Evolutionary conservation across 371 early-diverging fungal genomes (phyloP), one percentile per base, ranked within the genome.

Genomic region (Synchytrium microbalum): DNA sequence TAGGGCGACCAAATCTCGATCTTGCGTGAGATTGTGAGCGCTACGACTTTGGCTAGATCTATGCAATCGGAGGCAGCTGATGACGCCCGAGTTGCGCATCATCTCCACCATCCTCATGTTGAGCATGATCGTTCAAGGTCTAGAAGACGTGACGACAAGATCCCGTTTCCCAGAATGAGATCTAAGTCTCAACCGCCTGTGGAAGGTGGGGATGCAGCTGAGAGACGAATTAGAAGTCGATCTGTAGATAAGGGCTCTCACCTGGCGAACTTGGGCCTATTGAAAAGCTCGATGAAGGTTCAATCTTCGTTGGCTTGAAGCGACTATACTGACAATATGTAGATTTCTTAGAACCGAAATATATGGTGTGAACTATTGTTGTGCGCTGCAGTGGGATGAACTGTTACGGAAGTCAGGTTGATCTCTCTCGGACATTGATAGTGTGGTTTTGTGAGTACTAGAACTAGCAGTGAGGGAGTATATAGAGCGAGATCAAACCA

Each of bases 1-100:
- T 61, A 72, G 76, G 61, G 75, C 2, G 80, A 79, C 38, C 80
- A 79, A 68, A 75, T 79, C 27, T 59, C 64, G 38, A 78, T 79
- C 16, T 53, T 79, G 62, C 60, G 74, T 10, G 79, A 79, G n/a
- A 75, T 79, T 52, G 26, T 79, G 13, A 23, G 57, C 1, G 26
- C 64, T 3, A 61, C 70, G 28, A 58, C 8, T 29, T 25, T 31
- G 26, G 10, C 59, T n/a, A 46, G 59, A 24, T 54, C 64, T 2
- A 52, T 33, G 57, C 26, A n/a, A 29, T 33, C 63, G 32, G 16
- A 24, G 13, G 58, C 58, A 24, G 10, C 24, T 23, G 58, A 14
- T 10, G 24, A 24, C n/a, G n/a, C n/a, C n/a, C n/a, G n/a, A n/a
- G n/a, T n/a, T n/a, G n/a, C n/a, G n/a, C n/a, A 60, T 24, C 24